These are phyloP conservation scores for Psophocarpus tetragonolobus DNA, from an alignment of 306 rosid genomes.

Conservation along the genomic window DNA sequence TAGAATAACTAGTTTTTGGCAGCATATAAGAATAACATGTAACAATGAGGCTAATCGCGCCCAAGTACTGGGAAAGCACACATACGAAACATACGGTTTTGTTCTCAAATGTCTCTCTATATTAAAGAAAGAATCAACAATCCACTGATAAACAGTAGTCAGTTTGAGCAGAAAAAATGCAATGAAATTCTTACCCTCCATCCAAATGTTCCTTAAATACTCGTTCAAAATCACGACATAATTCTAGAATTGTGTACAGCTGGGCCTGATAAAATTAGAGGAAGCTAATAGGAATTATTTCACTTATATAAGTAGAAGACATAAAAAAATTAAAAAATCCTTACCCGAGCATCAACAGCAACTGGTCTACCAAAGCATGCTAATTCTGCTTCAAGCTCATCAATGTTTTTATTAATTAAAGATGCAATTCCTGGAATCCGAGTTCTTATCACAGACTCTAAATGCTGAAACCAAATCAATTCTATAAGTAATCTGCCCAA, in stretches of 20 bases:
- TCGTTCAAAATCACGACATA: slow-evolving; percentile 87
- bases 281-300: neutral
- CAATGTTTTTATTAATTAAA: slow-evolving; percentile 76
- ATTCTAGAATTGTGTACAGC: slow-evolving; percentile 77
- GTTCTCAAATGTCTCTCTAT: neutral
- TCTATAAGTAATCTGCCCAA: slow-evolving; percentile 8
- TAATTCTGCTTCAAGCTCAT: slow-evolving; percentile 91
- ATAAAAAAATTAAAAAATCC: slow-evolving; percentile 27
- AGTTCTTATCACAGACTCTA: slow-evolving; percentile 83
- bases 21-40: neutral
- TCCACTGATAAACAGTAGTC: neutral
- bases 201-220: slow-evolving; percentile 93
- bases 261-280: slow-evolving; percentile 65
- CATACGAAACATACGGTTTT: neutral
- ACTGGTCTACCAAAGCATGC: slow-evolving; percentile 83
- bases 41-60: neutral
- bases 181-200: slow-evolving; percentile 69
- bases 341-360: slow-evolving; percentile 95
- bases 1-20: neutral
- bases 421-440: slow-evolving; percentile 81
- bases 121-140: neutral
- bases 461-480: slow-evolving; percentile 62
- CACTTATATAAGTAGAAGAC: neutral
- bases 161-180: neutral
- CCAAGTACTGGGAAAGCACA: too few species aligned